Conservation (phyloP, 2,329 filamentous ascomycete species). For the Aspergillus versicolor region DNA sequence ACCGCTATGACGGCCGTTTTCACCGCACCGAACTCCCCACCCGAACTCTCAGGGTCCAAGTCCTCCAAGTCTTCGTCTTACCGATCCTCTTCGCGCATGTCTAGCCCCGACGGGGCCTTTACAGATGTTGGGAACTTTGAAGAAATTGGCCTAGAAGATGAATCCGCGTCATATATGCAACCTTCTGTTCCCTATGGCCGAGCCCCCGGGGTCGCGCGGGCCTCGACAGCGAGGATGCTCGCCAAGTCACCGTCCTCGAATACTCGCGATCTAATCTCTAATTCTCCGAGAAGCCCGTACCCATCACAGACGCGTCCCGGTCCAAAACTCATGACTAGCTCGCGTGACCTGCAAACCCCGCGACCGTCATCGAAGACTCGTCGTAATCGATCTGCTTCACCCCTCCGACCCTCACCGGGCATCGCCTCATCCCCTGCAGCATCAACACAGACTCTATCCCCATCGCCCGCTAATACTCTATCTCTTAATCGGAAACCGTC, state of each 20-base stretch:
- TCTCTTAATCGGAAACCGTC: slow-evolving; percentile 36
- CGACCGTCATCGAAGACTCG: slow-evolving; percentile 28
- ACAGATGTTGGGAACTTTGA: slow-evolving; percentile 83
- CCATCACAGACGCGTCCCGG: slow-evolving; percentile 26
- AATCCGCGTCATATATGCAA: slow-evolving; percentile 45
- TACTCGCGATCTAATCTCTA: slow-evolving; percentile 36
- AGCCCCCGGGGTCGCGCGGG: slow-evolving; percentile 24
- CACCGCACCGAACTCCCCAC: slow-evolving; percentile 65
- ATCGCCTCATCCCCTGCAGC: slow-evolving; percentile 26
- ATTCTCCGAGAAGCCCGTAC: slow-evolving; percentile 23
- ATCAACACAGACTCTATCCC: slow-evolving; percentile 27
- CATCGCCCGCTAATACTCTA: slow-evolving; percentile 23
- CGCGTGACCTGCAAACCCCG: slow-evolving; percentile 27
- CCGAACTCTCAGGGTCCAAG: slow-evolving; percentile 79
- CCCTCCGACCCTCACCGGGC: slow-evolving; percentile 26
- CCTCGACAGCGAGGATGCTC: slow-evolving; percentile 27
- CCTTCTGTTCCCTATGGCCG: slow-evolving; percentile 31
- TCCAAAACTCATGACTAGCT: slow-evolving; percentile 24
- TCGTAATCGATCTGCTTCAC: slow-evolving; percentile 33
- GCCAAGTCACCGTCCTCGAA: slow-evolving; percentile 28
- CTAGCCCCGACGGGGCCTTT: slow-evolving; percentile 65
- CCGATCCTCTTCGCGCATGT: slow-evolving; percentile 71
- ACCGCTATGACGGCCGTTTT: slow-evolving; percentile 44
- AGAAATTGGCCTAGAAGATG: slow-evolving; percentile 83
- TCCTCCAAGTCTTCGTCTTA: slow-evolving; percentile 90